Base-by-base conservation (phyloP, 139 green algal species). In the Chara braunii region DNA sequence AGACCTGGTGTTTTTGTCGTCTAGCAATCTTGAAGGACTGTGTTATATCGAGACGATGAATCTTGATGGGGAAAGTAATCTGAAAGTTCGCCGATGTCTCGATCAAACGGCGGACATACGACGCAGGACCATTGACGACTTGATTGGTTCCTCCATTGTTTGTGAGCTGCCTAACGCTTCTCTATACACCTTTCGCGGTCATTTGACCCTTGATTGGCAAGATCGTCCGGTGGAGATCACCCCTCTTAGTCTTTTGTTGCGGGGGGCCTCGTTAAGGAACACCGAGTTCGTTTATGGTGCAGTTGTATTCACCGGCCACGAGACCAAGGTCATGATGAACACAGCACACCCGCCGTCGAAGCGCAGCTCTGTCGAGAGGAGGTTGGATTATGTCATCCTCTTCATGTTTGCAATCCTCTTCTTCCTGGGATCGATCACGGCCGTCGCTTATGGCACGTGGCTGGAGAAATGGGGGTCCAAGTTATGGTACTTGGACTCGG, bases 221-320 rank as follows among this genome's bases (percentile, higher is more conserved):
- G 58, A 43, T 26, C 14, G 12, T 2, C 18, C 40, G 18, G 18
- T 18, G 18, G 40, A 48, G 40, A 18, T 18, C 18, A 48, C 18
- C 40, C 28, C 64, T 9, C 37, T 74, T 28, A 33, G 8, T 0
- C 60, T 63, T 37, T 51, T 18, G 26, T n/a, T n/a, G n/a, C n/a
- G n/a, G n/a, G n/a, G n/a, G n/a, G n/a, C n/a, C n/a, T 37, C 59
- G 30, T n/a, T n/a, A n/a, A n/a, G 81, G 33, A 95, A 95, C 74
- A 92, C 87, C 7, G 73, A 86, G 45, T 88, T 70, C 64, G 69
- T 93, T 7, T 72, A 87, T 37, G 79, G 77, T 2, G 48, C 89
- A 14, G 90, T 92, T 7, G 78, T 98, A 12, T 99, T 94, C 76
- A 90, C 91, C 18, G 91, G 91, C 70, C 61, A 59, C 12, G 88